These are phyloP conservation scores for Aspergillus flavus DNA, from an alignment of 2,329 filamentous ascomycete genomes.

Conservation along the genomic window DNA sequence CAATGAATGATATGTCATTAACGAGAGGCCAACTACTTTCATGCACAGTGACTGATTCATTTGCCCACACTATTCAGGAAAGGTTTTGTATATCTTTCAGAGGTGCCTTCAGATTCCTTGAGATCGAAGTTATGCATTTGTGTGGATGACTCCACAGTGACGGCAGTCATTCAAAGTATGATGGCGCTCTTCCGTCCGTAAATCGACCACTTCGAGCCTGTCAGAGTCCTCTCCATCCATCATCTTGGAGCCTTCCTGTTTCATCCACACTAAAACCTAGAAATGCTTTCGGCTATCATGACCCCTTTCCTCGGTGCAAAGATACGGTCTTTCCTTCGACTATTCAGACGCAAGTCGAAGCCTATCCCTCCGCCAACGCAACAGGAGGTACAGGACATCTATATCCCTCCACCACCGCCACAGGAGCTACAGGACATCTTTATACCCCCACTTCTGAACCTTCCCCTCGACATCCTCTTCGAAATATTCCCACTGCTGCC, in stretches of 20 bases:
- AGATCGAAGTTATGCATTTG: too few species aligned
- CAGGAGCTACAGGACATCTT: too few species aligned
- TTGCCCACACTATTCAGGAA: too few species aligned
- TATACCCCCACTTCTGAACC: not conserved
- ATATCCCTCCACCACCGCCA: not conserved
- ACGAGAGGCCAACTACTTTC: too few species aligned
- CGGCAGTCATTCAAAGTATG: too few species aligned
- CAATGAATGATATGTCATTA: too few species aligned
- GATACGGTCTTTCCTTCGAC: not conserved
- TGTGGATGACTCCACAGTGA: too few species aligned
- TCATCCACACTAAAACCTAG: not conserved
- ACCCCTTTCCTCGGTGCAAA: not conserved
- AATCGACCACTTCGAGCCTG: not conserved
- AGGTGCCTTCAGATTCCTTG: too few species aligned
- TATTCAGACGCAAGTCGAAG: not conserved
- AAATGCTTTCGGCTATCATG: not conserved
- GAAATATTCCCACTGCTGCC: conserved; percentile 5
- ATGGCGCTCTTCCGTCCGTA: not conserved
- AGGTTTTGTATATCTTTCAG: too few species aligned
- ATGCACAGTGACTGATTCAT: too few species aligned
- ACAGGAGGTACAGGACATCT: not conserved
- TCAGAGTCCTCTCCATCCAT: not conserved
- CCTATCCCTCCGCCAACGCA: not conserved
- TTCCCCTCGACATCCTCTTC: conserved; percentile 4
- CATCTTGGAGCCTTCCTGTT: not conserved